Conservation (phyloP, 371 early-diverging fungal species). For the Mucor saturninus region DNA sequence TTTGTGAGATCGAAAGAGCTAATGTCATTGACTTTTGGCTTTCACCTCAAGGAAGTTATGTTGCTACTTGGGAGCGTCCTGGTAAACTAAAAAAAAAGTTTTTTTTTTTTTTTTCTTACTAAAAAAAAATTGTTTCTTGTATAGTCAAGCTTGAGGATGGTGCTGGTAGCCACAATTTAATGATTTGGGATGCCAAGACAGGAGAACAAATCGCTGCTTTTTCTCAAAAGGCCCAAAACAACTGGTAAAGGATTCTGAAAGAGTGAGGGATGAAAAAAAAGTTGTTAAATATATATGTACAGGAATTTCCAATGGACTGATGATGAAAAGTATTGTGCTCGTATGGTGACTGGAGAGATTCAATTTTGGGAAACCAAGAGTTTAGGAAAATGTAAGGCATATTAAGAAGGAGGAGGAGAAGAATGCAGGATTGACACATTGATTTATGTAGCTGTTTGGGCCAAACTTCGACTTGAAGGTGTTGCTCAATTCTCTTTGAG, state of each 20-base stretch:
- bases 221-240: slow-evolving; percentile 78
- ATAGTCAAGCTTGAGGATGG: slow-evolving; percentile 75
- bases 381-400: slow-evolving; percentile 58
- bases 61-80: slow-evolving; percentile 89
- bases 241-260: slow-evolving; percentile 62
- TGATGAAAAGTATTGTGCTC: slow-evolving; percentile 87
- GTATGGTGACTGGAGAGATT: slow-evolving; percentile 86
- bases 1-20: slow-evolving; percentile 68
- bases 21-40: slow-evolving; percentile 86
- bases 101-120: background rate
- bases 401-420: background rate
- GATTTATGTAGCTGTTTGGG: slow-evolving; percentile 41
- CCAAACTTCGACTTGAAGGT: slow-evolving; percentile 78
- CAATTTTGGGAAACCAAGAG: slow-evolving; percentile 85
- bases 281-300: background rate
- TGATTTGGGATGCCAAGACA: slow-evolving; percentile 79
- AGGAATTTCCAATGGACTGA: slow-evolving; percentile 94
- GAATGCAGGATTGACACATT: no score
- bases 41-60: slow-evolving; percentile 88
- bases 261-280: no score
- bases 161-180: slow-evolving; percentile 74
- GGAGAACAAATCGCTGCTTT: slow-evolving; percentile 76
- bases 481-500: slow-evolving; percentile 85
- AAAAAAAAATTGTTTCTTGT: background rate
- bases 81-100: slow-evolving; percentile 51